Evolutionary conservation across 345 rosid genomes (phyloP), one percentile per base, ranked within the genome.

Genomic region (Citrus hindsii): DNA sequence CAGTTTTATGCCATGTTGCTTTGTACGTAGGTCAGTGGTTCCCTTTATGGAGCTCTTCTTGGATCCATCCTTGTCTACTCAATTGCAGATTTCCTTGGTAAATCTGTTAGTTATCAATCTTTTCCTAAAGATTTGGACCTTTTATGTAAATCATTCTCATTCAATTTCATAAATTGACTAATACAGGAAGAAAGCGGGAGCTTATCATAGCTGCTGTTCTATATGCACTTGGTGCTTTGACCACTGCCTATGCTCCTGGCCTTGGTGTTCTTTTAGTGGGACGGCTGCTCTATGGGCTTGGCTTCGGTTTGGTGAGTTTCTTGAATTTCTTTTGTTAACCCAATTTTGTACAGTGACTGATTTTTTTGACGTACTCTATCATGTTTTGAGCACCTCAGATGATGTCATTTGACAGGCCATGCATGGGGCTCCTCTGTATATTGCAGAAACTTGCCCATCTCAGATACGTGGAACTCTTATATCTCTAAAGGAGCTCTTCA

Each of bases 351-450:
- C 63, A 61, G 28, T 80, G 67, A 55, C 69, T 42, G 53, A 63
- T 28, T 2, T 42, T 19, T 40, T 14, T n/a, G 35, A 32, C 69
- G 66, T 32, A 42, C 58, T 69, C 38, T 66, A 22, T 42, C 61
- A 79, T 66, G 60, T 46, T 78, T 51, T 60, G 4, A 48, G 37
- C 32, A 21, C 59, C 21, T 69, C 40, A 14, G 51, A 3, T 73
- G 62, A 63, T 83, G 58, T 78, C 58, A 48, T 79, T 71, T 83
- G 37, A 79, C 87, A 95, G 99, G 98, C 98, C 64, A 95, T 95
- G 99, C 99, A 93, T 28, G 99, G 99, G 35, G 98, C 97, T 86
- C 99, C 99, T 60, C 94, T 93, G 33, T 95, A 93, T 82, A 93
- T 95, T 71, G 98, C 99, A 69, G 98, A 95, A 86, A 95, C 99